These are phyloP conservation scores for Immersiporthe knoxdaviesiana DNA, from an alignment of 2,329 filamentous ascomycete genomes.

Conservation along the genomic window DNA sequence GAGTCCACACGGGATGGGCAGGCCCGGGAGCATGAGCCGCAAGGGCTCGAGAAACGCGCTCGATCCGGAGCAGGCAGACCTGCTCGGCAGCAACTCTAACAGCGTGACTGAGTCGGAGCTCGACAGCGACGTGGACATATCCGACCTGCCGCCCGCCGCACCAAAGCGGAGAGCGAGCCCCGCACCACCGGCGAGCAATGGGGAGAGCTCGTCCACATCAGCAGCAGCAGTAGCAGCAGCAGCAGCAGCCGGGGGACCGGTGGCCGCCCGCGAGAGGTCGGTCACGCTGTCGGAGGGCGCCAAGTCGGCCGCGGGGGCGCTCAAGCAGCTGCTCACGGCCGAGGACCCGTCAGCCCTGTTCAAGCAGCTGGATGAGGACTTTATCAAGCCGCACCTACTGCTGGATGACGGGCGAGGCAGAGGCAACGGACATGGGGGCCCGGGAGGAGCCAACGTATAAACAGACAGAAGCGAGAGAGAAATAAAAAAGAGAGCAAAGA, in stretches of 20 bases:
- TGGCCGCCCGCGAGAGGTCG: conserved; percentile 34
- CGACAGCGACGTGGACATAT: conserved; percentile 67
- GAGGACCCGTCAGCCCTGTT: conserved; percentile 92
- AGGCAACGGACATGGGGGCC: conserved; percentile 35
- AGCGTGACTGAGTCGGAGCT: conserved; percentile 61
- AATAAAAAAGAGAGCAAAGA: neutral
- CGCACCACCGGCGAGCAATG: conserved; percentile 35
- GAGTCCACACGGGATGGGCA: conserved; percentile 50
- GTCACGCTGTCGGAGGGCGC: conserved; percentile 33
- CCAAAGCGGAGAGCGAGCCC: conserved; percentile 46
- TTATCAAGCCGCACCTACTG: conserved; percentile 88
- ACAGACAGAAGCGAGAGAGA: neutral
- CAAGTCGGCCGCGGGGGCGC: conserved; percentile 56
- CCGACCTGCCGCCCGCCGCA: conserved; percentile 67
- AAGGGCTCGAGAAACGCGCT: conserved; percentile 53
- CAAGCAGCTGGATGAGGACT: conserved; percentile 90
- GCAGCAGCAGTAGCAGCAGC: conserved; percentile 5
- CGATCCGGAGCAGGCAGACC: conserved; percentile 59
- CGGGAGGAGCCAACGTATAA: conserved; percentile 21
- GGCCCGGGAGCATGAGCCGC: conserved; percentile 55
- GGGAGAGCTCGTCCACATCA: conserved; percentile 28
- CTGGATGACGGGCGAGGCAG: conserved; percentile 66
- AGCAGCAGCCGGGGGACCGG: neutral
- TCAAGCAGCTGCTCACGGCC: conserved; percentile 79
- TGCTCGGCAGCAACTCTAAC: conserved; percentile 50